Percentiles rank a stretch among this genome's conserved stretches.
Evolutionary conservation across 2,329 filamentous ascomycete species (phyloP).

Genomic region (Tricladium varicosporioides): DNA sequence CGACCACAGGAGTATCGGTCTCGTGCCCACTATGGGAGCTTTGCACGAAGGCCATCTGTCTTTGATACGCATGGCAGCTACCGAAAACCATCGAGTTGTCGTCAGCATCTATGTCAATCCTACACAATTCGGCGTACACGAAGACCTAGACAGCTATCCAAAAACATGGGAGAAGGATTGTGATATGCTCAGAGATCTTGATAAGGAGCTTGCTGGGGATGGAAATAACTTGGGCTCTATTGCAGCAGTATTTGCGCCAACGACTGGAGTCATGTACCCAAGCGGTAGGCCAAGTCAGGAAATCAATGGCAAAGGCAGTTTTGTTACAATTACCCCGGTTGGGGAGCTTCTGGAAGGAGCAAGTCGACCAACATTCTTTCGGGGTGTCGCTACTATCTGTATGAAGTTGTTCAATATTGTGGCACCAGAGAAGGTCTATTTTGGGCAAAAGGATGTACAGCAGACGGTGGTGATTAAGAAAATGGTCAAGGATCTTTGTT

Average conservation of each 20-base stretch:
- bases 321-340: constrained; percentile 87
- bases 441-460: constrained; percentile 97
- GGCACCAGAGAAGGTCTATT: constrained; percentile 76
- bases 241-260: constrained; percentile 82
- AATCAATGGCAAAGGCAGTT: constrained; percentile 76
- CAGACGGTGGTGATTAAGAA: constrained; percentile 87
- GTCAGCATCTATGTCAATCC: constrained; percentile 96
- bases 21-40: constrained; percentile 97
- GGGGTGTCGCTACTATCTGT: constrained; percentile 93
- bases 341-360: constrained; percentile 79
- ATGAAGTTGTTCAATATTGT: constrained; percentile 91
- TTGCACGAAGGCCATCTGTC: constrained; percentile 90
- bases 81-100: constrained; percentile 81
- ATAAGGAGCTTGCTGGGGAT: constrained; percentile 67
- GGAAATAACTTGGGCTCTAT: constrained; percentile 62
- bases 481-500: constrained; percentile 83
- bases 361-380: constrained; percentile 89
- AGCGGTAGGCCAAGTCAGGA: constrained; percentile 67
- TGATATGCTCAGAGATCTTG: constrained; percentile 62
- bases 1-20: constrained; percentile 70
- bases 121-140: constrained; percentile 86
- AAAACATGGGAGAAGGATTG: constrained; percentile 83
- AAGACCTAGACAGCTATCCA: constrained; percentile 87
- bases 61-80: constrained; percentile 78
- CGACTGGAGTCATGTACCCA: constrained; percentile 83